Percentiles rank a stretch among this genome's conserved stretches.
phyloP scores from a whole-genome alignment of 306 rosid species.

The Corylus heterophylla region DNA sequence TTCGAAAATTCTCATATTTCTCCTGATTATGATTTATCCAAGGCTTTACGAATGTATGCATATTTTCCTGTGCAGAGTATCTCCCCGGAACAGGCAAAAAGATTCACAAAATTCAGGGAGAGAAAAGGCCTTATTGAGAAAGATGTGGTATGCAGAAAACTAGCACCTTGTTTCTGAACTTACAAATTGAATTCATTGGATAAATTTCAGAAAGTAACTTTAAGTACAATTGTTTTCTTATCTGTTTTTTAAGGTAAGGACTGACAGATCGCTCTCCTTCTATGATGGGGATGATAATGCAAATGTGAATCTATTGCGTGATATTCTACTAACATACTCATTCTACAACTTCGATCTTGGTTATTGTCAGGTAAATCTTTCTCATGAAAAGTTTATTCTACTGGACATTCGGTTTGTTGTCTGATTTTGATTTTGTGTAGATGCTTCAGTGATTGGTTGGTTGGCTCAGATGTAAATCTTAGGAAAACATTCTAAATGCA shows the following conservation, averaged over 20 bases:
- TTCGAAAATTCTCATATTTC: not conserved
- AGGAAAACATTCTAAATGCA: not conserved
- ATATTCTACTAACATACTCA: constrained; percentile 88
- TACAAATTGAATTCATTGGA: constrained; percentile 15
- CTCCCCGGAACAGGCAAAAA: constrained; percentile 76
- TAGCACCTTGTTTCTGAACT: constrained; percentile 16
- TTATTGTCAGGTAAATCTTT: constrained; percentile 85
- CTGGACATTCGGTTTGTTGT: constrained; percentile 13
- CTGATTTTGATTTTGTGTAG: not conserved
- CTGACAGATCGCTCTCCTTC: constrained; percentile 75
- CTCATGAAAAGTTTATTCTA: constrained; percentile 15
- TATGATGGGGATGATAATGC: constrained; percentile 96
- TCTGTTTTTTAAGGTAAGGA: constrained; percentile 72
- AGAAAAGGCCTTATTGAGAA: constrained; percentile 96
- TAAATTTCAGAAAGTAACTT: constrained; percentile 29
- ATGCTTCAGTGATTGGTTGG: not conserved
- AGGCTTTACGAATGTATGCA: constrained; percentile 10
- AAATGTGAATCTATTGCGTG: constrained; percentile 72
- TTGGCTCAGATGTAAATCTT: not conserved
- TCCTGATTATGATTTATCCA: constrained; percentile 19
- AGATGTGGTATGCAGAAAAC: constrained; percentile 80
- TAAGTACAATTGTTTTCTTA: constrained; percentile 28
- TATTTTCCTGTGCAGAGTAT: constrained; percentile 64
- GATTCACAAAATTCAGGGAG: constrained; percentile 96
- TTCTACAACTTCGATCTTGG: constrained; percentile 99